A percentile compares a stretch with the other conserved stretches of the same genome.
phyloP scores from a whole-genome alignment of 2,329 filamentous ascomycete species.

The Talaromyces sp. region DNA sequence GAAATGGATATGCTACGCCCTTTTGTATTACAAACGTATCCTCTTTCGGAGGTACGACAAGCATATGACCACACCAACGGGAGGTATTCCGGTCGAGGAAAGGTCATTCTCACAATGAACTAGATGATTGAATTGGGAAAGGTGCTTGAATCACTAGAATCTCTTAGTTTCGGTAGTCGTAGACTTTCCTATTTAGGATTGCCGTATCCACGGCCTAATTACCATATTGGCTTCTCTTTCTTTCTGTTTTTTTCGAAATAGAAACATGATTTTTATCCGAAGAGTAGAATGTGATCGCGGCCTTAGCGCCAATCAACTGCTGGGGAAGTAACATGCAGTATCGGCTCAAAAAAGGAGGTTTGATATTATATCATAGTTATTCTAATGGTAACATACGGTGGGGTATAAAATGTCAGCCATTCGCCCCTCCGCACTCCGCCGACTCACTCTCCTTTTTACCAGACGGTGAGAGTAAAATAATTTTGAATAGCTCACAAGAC shows the following conservation, averaged over 20 bases:
- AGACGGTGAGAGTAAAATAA: neutral
- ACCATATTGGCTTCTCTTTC: neutral
- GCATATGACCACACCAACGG: conserved; percentile 25
- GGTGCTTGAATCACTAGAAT: neutral
- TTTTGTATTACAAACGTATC: conserved; percentile 24
- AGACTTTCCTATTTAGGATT: neutral
- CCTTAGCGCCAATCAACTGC: neutral
- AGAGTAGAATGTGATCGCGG: neutral
- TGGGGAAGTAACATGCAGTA: neutral
- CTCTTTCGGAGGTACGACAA: conserved; percentile 20
- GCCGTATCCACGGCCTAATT: neutral
- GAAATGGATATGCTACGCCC: conserved; percentile 19
- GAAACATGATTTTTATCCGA: conserved; percentile 1
- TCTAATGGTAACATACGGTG: neutral
- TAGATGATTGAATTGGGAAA: conserved; percentile 5
- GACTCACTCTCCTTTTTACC: neutral
- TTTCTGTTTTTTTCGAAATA: neutral
- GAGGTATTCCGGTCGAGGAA: conserved; percentile 22
- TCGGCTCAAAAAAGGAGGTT: neutral
- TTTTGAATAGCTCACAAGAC: neutral
- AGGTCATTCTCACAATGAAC: conserved; percentile 23
- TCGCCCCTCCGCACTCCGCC: neutral
- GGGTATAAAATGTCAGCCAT: neutral
- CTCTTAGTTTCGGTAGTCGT: neutral
- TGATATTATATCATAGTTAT: neutral